Evolutionary conservation across 1,139 yeast genomes (phyloP).

Genomic region (Suhomyces atakaporum): DNA sequence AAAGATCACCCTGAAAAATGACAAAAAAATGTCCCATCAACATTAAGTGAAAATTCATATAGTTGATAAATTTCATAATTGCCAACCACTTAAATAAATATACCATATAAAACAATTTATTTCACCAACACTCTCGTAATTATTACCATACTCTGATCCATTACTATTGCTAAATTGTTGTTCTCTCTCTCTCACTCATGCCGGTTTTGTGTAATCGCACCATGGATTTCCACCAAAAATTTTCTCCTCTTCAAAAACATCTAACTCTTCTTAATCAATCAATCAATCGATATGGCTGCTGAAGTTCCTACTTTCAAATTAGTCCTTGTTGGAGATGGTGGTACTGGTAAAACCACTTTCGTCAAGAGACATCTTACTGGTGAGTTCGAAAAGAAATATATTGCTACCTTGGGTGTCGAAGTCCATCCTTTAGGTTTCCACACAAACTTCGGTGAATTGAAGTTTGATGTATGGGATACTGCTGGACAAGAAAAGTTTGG

Average conservation of each 20-base stretch:
- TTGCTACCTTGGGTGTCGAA: slow-evolving; percentile 99
- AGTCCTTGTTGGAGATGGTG: slow-evolving; percentile 99
- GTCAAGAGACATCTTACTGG: slow-evolving; percentile 99
- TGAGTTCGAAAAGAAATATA: slow-evolving; percentile 98
- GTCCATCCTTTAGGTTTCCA: slow-evolving; percentile 98
- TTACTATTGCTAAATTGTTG: too few species aligned
- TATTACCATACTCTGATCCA: too few species aligned
- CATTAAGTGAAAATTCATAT: too few species aligned
- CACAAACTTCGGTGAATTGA: slow-evolving; percentile 98
- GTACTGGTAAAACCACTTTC: slow-evolving; percentile 99
- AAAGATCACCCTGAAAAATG: too few species aligned
- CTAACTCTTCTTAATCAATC: slow-evolving; percentile 13
- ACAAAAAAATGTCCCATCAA: too few species aligned
- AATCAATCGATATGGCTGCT: slow-evolving; percentile 52
- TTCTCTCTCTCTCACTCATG: too few species aligned
- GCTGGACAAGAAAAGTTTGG: slow-evolving; percentile 99
- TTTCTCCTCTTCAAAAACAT: slow-evolving; percentile 9
- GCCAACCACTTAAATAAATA: too few species aligned
- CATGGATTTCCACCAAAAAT: slow-evolving; percentile 9
- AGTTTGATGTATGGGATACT: slow-evolving; percentile 99
- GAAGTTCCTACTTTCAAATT: slow-evolving; percentile 98
- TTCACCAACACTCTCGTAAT: too few species aligned
- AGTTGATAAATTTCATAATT: too few species aligned
- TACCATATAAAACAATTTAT: too few species aligned
- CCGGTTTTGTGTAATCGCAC: slow-evolving; percentile 10